Percentiles rank a stretch among this genome's conserved stretches.
phyloP scores from a whole-genome alignment of 768 basidiomycete species.

The Megacollybia marginata region DNA sequence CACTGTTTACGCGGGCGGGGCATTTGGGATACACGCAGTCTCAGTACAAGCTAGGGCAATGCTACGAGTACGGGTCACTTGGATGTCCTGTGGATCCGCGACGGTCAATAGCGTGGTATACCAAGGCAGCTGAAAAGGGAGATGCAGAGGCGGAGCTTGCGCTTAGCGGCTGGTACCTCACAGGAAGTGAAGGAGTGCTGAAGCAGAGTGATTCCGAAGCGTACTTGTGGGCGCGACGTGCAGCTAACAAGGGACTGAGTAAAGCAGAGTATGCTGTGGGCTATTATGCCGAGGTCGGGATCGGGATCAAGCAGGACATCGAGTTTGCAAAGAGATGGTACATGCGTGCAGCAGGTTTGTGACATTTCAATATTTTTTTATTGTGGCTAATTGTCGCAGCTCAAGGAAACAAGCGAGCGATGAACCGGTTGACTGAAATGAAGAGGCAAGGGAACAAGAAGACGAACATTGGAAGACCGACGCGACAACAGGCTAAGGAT shows the following conservation, averaged over 20 bases:
- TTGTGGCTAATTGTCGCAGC: constrained; percentile 38
- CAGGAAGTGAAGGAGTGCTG: constrained; percentile 88
- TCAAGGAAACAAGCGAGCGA: constrained; percentile 97
- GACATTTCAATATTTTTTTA: constrained; percentile 5
- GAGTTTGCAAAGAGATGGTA: constrained; percentile 98
- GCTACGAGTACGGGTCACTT: constrained; percentile 87
- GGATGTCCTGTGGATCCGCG: constrained; percentile 90
- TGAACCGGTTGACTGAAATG: constrained; percentile 93
- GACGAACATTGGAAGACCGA: constrained; percentile 73
- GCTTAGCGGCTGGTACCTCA: constrained; percentile 96
- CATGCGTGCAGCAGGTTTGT: constrained; percentile 94
- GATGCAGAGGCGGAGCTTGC: constrained; percentile 93
- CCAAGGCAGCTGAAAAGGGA: constrained; percentile 95
- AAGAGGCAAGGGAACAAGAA: constrained; percentile 83
- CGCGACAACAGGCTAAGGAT: constrained; percentile 87
- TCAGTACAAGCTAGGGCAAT: constrained; percentile 93
- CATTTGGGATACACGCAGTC: constrained; percentile 90
- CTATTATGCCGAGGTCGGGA: constrained; percentile 96
- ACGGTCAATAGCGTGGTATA: constrained; percentile 97
- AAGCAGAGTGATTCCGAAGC: constrained; percentile 98
- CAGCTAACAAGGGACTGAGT: constrained; percentile 92
- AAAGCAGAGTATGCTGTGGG: constrained; percentile 99
- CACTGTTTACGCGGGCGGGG: constrained; percentile 83
- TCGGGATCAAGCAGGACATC: constrained; percentile 92
- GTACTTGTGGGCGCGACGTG: constrained; percentile 95